Percentiles rank a stretch among this genome's conserved stretches.
Conservation (phyloP, 306 rosid species). For the Crataegus laevigata region DNA sequence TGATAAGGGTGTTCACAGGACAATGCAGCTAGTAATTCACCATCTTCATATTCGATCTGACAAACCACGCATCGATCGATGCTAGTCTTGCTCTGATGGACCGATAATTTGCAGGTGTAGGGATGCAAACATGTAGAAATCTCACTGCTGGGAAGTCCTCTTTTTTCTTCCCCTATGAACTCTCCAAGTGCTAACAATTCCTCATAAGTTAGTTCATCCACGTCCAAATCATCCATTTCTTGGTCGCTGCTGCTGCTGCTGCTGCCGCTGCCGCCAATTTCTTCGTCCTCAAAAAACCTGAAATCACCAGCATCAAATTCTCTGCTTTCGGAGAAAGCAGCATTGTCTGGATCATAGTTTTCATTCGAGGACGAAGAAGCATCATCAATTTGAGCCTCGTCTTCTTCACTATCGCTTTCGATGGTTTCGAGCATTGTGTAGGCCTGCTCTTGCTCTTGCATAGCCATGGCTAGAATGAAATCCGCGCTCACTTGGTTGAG, state of each 20-base stretch:
- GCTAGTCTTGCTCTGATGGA: slow-evolving; percentile 18
- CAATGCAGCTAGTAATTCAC: slow-evolving; percentile 48
- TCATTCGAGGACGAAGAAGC: background rate
- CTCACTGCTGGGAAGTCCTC: slow-evolving; percentile 53
- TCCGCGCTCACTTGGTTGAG: slow-evolving; percentile 55
- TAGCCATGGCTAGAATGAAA: slow-evolving; percentile 38
- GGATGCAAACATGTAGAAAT: slow-evolving; percentile 48
- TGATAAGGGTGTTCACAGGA: slow-evolving; percentile 85
- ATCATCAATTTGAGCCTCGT: slow-evolving; percentile 15
- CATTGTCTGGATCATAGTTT: slow-evolving; percentile 6
- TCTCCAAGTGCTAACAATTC: slow-evolving; percentile 72
- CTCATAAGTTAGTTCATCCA: slow-evolving; percentile 72
- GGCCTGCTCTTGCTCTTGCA: slow-evolving; percentile 57
- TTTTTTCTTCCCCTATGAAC: slow-evolving; percentile 65
- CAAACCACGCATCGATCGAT: slow-evolving; percentile 76
- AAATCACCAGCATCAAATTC: slow-evolving; percentile 30
- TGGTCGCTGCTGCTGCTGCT: slow-evolving; percentile 17
- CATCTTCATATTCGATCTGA: slow-evolving; percentile 76
- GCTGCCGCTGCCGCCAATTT: slow-evolving; percentile 5
- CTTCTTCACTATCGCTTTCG: slow-evolving; percentile 43
- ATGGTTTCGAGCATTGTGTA: slow-evolving; percentile 34
- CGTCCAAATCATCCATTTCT: slow-evolving; percentile 33
- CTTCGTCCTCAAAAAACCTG: slow-evolving; percentile 35
- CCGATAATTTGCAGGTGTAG: background rate
- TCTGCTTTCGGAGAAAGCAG: slow-evolving; percentile 25